Conservation (phyloP, 495 filamentous ascomycete genomes). For the Aspergillus egyptiacus region DNA sequence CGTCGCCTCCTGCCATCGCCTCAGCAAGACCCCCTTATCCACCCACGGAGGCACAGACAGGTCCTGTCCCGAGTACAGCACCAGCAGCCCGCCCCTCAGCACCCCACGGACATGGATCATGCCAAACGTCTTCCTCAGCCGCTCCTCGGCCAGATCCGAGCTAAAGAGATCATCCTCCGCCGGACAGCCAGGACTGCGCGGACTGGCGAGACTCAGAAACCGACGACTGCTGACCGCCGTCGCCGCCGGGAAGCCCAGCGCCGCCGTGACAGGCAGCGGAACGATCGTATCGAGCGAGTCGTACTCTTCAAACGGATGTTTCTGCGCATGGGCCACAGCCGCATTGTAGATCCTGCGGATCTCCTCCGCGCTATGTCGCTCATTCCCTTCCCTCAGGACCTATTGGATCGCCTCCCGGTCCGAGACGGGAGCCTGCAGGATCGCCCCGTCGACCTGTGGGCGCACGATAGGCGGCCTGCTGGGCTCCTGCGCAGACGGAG, state of each 20-base stretch:
- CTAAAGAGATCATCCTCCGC: conserved; percentile 87
- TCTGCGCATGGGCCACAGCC: neutral
- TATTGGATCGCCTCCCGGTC: conserved; percentile 61
- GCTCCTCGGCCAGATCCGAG: conserved; percentile 59
- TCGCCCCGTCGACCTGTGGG: conserved; percentile 59
- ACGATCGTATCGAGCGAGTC: conserved; percentile 1
- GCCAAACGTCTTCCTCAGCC: conserved; percentile 59
- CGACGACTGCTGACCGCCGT: conserved; percentile 5
- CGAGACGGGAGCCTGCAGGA: conserved; percentile 69
- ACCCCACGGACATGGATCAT: conserved; percentile 44
- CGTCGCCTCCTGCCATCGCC: conserved; percentile 58
- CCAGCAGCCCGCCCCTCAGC: conserved; percentile 40
- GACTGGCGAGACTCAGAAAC: conserved; percentile 52
- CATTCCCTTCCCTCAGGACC: conserved; percentile 21
- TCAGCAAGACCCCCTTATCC: conserved; percentile 58
- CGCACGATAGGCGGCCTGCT: conserved; percentile 5
- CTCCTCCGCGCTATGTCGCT: conserved; percentile 17
- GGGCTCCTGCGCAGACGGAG: neutral
- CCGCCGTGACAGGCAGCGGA: neutral
- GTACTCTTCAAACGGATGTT: conserved; percentile 1
- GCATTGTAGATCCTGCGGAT: conserved; percentile 21
- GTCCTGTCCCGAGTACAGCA: conserved; percentile 64
- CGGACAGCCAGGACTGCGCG: conserved; percentile 40
- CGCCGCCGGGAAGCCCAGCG: neutral
- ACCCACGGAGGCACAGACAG: conserved; percentile 58